phyloP scores from a whole-genome alignment of 768 basidiomycete species.

The Epithele typhae region DNA sequence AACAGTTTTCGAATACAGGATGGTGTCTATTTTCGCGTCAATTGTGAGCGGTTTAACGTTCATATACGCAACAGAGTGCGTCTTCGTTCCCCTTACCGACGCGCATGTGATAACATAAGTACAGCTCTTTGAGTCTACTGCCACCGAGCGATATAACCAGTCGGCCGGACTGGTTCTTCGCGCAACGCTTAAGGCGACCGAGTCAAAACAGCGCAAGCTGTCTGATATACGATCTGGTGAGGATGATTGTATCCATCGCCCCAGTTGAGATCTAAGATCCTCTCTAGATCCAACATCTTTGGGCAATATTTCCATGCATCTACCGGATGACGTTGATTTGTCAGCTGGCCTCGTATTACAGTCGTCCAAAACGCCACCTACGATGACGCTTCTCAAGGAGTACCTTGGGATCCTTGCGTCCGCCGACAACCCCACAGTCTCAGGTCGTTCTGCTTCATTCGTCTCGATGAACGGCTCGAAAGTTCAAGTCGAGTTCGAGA shows the following conservation, averaged over 20 bases:
- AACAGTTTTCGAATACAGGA: slow-evolving; percentile 38
- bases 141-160: slow-evolving; percentile 74
- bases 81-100: not conserved
- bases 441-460: slow-evolving; percentile 67
- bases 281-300: slow-evolving; percentile 59
- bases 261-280: no score
- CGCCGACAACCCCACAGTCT: slow-evolving; percentile 77
- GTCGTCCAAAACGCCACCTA: slow-evolving; percentile 49
- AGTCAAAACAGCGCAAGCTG: slow-evolving; percentile 54
- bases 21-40: slow-evolving; percentile 76
- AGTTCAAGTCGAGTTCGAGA: slow-evolving; percentile 77
- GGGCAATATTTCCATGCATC: slow-evolving; percentile 56
- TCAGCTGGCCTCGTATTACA: slow-evolving; percentile 55
- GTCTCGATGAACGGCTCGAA: slow-evolving; percentile 67
- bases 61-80: slow-evolving; percentile 83
- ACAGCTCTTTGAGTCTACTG: slow-evolving; percentile 76
- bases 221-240: slow-evolving; percentile 64
- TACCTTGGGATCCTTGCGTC: slow-evolving; percentile 78
- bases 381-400: slow-evolving; percentile 63
- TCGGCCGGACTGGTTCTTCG: slow-evolving; percentile 68
- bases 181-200: slow-evolving; percentile 67
- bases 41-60: slow-evolving; percentile 83
- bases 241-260: slow-evolving; percentile 1
- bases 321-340: slow-evolving; percentile 62
- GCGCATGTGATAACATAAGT: slow-evolving; percentile 15